These are phyloP conservation scores for Cercospora brassicicola DNA, from an alignment of 2,329 filamentous ascomycete species.

Conservation along the genomic window DNA sequence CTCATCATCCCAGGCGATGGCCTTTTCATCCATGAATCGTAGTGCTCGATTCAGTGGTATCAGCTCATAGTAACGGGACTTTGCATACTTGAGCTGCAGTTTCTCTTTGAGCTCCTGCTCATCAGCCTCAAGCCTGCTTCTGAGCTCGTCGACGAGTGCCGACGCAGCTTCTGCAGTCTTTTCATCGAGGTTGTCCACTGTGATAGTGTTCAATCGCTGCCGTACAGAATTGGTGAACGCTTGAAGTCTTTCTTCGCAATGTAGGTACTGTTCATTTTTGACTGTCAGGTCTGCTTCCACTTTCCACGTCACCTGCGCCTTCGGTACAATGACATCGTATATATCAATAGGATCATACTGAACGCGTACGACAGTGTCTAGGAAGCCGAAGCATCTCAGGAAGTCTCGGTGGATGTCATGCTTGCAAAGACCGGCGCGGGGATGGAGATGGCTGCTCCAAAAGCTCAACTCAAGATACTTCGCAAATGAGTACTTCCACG, in stretches of 20 bases:
- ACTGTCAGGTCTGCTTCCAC: conserved; percentile 89
- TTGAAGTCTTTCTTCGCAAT: conserved; percentile 77
- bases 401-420: conserved; percentile 94
- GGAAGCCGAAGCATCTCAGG: conserved; percentile 86
- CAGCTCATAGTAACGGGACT: conserved; percentile 93
- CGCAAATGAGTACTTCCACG: conserved; percentile 97
- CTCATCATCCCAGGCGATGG: conserved; percentile 86
- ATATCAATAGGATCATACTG: conserved; percentile 92
- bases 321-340: conserved; percentile 89
- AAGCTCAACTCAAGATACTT: conserved; percentile 98
- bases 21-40: conserved; percentile 87
- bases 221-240: conserved; percentile 88
- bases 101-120: conserved; percentile 71
- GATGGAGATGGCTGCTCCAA: conserved; percentile 82
- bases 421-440: conserved; percentile 72
- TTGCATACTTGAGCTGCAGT: conserved; percentile 86
- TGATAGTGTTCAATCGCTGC: conserved; percentile 79
- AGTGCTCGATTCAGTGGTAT: conserved; percentile 89
- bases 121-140: conserved; percentile 79
- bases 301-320: conserved; percentile 92
- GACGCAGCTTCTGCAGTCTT: conserved; percentile 83
- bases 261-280: conserved; percentile 86
- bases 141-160: conserved; percentile 74
- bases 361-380: conserved; percentile 80
- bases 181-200: conserved; percentile 83